phyloP scores from a whole-genome alignment of 2,329 filamentous ascomycete species.

The Fusarium duplospermum region DNA sequence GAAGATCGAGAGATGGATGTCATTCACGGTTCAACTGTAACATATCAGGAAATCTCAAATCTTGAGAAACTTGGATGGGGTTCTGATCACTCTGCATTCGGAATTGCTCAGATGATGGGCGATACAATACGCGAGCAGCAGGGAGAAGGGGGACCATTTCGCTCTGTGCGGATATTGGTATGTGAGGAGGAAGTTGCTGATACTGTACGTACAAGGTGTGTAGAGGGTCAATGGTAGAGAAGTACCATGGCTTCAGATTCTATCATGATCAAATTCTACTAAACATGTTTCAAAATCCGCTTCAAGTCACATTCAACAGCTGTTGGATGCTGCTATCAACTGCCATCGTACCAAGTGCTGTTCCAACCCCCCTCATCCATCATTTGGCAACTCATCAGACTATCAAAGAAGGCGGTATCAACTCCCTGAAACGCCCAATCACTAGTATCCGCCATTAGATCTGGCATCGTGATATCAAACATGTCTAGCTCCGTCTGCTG shows the following conservation, averaged over 20 bases:
- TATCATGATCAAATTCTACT: too few relatives aligned
- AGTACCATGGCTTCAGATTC: too few relatives aligned
- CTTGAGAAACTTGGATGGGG: background rate
- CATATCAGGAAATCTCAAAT: background rate
- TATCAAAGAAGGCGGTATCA: background rate
- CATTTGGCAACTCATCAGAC: background rate
- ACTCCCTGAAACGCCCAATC: background rate
- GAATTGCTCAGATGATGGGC: background rate
- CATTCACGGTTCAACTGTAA: background rate
- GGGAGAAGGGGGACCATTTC: background rate
- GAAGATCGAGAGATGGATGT: background rate
- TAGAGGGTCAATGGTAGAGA: background rate
- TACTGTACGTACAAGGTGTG: background rate
- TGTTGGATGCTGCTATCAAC: background rate
- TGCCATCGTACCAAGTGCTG: background rate
- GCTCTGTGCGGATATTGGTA: background rate
- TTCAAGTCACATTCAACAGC: background rate
- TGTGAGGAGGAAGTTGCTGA: background rate
- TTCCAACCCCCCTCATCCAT: background rate
- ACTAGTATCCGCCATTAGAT: background rate
- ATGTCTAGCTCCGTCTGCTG: background rate
- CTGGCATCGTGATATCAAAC: background rate
- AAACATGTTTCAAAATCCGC: too few relatives aligned
- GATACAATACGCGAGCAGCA: background rate
- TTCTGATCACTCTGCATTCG: background rate